Conservation (phyloP, 345 rosid species). For the Erucastrum elatum region DNA sequence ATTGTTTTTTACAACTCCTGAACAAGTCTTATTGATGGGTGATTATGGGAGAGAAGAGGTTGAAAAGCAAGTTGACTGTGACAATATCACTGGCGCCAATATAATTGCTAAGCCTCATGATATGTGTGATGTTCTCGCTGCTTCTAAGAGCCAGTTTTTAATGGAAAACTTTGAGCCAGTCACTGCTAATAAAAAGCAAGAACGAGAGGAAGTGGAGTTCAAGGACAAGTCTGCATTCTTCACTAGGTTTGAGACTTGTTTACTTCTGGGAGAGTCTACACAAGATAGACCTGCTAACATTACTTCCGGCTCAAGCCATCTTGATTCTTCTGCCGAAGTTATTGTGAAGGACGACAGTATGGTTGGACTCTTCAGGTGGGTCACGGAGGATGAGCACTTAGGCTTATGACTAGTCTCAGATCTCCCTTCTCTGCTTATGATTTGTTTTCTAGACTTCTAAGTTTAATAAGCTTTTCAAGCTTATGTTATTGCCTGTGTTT, state of each 20-base stretch:
- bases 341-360: background rate
- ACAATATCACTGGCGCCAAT: background rate
- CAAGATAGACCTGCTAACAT: background rate
- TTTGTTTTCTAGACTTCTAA: background rate
- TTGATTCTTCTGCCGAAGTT: slow-evolving; percentile 1
- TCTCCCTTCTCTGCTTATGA: background rate
- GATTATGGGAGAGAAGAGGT: background rate
- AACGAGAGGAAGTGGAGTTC: background rate
- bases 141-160: background rate
- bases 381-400: background rate
- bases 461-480: background rate
- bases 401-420: background rate
- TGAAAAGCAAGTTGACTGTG: background rate
- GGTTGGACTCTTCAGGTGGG: background rate
- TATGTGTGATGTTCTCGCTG: background rate
- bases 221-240: slow-evolving; percentile 20
- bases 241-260: background rate
- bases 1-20: slow-evolving; percentile 10
- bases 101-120: background rate
- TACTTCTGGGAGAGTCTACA: slow-evolving; percentile 15
- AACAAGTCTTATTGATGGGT: background rate
- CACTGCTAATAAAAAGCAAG: background rate
- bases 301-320: background rate
- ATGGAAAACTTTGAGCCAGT: background rate
- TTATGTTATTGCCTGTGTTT: background rate